Percentiles rank a stretch among this genome's conserved stretches.
Conservation (phyloP, 306 rosid species). For the Ochetophila trinervis region DNA sequence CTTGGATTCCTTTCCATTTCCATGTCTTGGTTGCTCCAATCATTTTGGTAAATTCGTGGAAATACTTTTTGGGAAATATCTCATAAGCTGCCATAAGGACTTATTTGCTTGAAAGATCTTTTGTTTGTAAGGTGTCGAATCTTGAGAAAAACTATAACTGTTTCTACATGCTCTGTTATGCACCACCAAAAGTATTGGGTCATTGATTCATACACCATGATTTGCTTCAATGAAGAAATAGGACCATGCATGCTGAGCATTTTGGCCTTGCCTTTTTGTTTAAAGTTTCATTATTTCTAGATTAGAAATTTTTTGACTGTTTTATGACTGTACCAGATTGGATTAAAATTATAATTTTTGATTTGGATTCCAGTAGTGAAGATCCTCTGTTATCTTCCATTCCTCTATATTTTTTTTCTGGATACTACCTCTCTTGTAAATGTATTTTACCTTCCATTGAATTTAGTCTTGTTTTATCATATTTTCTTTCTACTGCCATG, state of each 20-base stretch:
- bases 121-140: constrained; percentile 95
- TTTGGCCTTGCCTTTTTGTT: too few relatives aligned
- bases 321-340: constrained; percentile 7
- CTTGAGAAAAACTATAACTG: constrained; percentile 98
- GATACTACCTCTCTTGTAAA: neutral
- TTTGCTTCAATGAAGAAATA: constrained; percentile 21
- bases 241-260: too few relatives aligned
- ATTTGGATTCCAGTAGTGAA: neutral
- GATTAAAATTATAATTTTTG: constrained; percentile 7
- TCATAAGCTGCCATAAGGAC: constrained; percentile 99
- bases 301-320: neutral
- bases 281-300: too few relatives aligned
- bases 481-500: too few relatives aligned
- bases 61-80: constrained; percentile 98
- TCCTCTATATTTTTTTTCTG: neutral
- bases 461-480: too few relatives aligned
- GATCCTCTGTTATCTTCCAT: neutral
- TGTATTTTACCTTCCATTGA: neutral
- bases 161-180: too few relatives aligned
- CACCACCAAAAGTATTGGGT: too few relatives aligned
- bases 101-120: constrained; percentile 96
- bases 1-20: too few relatives aligned
- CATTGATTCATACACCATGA: constrained; percentile 17
- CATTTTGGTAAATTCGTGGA: constrained; percentile 99
- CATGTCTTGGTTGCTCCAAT: too few relatives aligned